Percentiles rank a stretch among this genome's conserved stretches.
Evolutionary conservation across 1,284 basidiomycete species (phyloP).

Genomic region (Ceratobasidium theobromae): DNA sequence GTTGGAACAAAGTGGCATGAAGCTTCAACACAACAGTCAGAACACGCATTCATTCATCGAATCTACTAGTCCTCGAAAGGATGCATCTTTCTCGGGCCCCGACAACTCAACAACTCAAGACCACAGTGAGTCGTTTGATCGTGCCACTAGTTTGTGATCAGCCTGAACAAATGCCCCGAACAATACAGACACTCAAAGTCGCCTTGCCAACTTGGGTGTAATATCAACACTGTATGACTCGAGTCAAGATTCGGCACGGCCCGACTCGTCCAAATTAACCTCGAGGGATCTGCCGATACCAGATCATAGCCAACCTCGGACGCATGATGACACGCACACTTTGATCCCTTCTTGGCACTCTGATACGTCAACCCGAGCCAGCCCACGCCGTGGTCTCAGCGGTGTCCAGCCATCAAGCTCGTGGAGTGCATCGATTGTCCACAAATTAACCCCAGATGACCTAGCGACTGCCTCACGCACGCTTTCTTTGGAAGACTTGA

Average conservation of each 20-base stretch:
- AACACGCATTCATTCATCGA: no score
- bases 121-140: neutral
- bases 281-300: neutral
- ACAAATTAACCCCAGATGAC: neutral
- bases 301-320: neutral
- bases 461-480: constrained; percentile 20
- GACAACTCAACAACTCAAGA: neutral
- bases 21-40: no score
- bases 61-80: neutral
- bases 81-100: neutral
- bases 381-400: neutral
- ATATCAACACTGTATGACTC: neutral
- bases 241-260: neutral
- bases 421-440: constrained; percentile 8
- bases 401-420: constrained; percentile 14
- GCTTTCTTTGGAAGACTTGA: constrained; percentile 26
- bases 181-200: neutral
- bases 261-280: neutral
- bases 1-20: neutral
- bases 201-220: neutral
- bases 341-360: constrained; percentile 22
- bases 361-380: neutral
- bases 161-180: neutral
- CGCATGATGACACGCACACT: neutral
- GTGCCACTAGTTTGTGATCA: neutral